phyloP scores from a whole-genome alignment of 305 asterid species.

The Fraxinus paxiana region DNA sequence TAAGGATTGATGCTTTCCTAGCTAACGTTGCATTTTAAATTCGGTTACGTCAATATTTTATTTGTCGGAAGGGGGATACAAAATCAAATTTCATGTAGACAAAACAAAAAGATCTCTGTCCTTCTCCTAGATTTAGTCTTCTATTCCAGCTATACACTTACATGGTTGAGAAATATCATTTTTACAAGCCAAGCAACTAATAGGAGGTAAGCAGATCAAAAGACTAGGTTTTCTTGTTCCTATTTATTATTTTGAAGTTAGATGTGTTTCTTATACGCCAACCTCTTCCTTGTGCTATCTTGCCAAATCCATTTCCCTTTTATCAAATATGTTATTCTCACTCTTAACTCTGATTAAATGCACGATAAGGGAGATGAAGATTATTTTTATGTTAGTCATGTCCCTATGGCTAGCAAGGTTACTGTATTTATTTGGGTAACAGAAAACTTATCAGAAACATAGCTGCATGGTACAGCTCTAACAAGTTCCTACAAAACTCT shows the following conservation, averaged over 20 bases:
- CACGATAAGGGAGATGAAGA: not conserved
- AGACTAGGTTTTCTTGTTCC: not conserved
- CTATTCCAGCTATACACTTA: not conserved
- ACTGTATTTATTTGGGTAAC: not conserved
- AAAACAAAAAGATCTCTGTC: not conserved
- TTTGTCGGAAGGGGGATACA: not conserved
- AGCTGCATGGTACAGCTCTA: slow-evolving; percentile 3
- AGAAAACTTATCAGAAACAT: not conserved
- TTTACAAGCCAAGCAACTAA: not conserved
- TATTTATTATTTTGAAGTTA: not conserved
- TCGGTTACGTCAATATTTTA: not conserved
- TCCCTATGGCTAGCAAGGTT: not conserved
- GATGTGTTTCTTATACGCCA: not conserved
- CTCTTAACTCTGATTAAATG: not conserved
- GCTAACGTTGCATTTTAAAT: not conserved
- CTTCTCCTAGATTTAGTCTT: not conserved
- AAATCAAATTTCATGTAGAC: not conserved
- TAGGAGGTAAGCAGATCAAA: not conserved
- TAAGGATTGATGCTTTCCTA: not conserved
- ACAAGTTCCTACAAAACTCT: slow-evolving; percentile 18
- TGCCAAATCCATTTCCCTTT: not conserved
- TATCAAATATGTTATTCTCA: not conserved
- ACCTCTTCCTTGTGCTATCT: not conserved
- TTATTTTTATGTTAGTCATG: not conserved
- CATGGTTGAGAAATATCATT: not conserved